A percentile compares a stretch with the other conserved stretches of the same genome.
Conservation (phyloP, 768 basidiomycete species). For the Megacollybia marginata region DNA sequence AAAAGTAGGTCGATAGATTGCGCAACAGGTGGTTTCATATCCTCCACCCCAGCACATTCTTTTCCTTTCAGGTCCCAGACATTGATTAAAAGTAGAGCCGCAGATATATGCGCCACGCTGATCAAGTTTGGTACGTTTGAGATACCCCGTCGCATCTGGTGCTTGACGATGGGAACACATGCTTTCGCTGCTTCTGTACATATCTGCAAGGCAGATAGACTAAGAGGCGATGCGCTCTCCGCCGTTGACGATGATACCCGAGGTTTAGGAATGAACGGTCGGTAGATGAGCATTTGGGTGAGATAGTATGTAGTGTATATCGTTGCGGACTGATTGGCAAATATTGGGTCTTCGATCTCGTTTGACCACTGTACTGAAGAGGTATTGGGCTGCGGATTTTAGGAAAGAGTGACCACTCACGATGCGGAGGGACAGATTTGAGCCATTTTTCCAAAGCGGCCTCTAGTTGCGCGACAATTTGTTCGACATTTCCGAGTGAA, state of each 20-base stretch:
- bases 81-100: conserved; percentile 44
- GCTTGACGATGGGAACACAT: conserved; percentile 51
- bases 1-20: conserved; percentile 27
- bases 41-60: conserved; percentile 25
- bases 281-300: conserved; percentile 59
- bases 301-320: conserved; percentile 56
- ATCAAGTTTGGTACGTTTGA: conserved; percentile 36
- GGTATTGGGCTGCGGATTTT: not conserved
- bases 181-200: conserved; percentile 58
- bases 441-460: conserved; percentile 68
- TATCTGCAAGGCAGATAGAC: conserved; percentile 39
- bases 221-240: conserved; percentile 21
- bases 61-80: conserved; percentile 52
- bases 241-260: not conserved
- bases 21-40: conserved; percentile 22
- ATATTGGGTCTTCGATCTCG: conserved; percentile 34
- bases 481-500: conserved; percentile 43
- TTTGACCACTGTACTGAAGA: conserved; percentile 53
- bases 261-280: conserved; percentile 49
- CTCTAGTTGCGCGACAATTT: conserved; percentile 61
- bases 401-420: conserved; percentile 29
- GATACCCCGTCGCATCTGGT: conserved; percentile 36
- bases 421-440: conserved; percentile 57
- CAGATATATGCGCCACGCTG: conserved; percentile 39
- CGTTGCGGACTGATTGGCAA: conserved; percentile 50